Conservation (phyloP, 106 monocot genomes). For the Dioscorea dumetorum region DNA sequence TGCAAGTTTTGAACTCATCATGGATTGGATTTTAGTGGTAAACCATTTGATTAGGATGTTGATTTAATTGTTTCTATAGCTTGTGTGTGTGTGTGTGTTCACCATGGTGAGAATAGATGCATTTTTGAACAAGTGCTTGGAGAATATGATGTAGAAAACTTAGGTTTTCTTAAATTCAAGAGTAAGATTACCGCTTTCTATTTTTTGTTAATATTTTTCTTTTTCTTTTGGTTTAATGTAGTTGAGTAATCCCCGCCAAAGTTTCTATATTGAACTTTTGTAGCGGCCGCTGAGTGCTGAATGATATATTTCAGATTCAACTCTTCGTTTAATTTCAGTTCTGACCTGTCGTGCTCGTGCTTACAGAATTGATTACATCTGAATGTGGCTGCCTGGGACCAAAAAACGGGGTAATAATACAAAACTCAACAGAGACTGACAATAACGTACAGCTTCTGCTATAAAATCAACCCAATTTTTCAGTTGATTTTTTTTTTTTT, state of each 20-base stretch:
- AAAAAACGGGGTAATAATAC: slow-evolving; percentile 84
- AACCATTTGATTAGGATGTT: no score
- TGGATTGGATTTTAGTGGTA: no score
- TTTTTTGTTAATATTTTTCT: slow-evolving; percentile 3
- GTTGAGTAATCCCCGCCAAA: no score
- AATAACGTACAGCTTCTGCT: slow-evolving; percentile 57
- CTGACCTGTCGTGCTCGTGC: no score
- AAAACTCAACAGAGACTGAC: slow-evolving; percentile 86
- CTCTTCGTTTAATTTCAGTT: no score
- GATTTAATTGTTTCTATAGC: neutral
- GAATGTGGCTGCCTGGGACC: slow-evolving; percentile 96
- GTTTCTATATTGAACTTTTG: no score
- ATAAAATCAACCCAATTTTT: no score
- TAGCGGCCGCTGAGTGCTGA: no score
- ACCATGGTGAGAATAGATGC: no score
- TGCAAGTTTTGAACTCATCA: no score
- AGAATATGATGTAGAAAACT: slow-evolving; percentile 95
- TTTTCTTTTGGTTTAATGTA: neutral
- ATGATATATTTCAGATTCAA: no score
- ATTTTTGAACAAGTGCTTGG: slow-evolving; percentile 63
- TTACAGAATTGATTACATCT: slow-evolving; percentile 83
- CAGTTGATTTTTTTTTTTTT: neutral
- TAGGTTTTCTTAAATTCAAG: slow-evolving; percentile 89
- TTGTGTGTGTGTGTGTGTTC: no score
- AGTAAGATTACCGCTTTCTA: slow-evolving; percentile 28